phyloP scores from a whole-genome alignment of 768 basidiomycete species.

The Lyophyllum shimeji region DNA sequence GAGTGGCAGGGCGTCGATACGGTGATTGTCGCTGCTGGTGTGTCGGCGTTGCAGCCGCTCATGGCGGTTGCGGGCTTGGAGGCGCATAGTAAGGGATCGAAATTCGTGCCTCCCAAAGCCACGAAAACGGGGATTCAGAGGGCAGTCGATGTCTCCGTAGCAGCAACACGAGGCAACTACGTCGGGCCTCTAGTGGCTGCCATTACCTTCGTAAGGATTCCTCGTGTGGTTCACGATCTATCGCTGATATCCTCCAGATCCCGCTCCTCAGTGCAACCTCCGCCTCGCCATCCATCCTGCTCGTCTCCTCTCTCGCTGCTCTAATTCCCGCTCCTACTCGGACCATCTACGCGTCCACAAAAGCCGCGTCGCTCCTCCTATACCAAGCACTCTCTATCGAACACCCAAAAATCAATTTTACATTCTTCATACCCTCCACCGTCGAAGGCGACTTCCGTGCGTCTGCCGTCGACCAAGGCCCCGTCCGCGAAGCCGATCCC shows the following conservation, averaged over 20 bases:
- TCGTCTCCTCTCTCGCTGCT: constrained; percentile 78
- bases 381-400: constrained; percentile 82
- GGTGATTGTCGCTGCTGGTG: constrained; percentile 77
- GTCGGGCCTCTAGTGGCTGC: constrained; percentile 69
- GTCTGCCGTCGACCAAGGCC: constrained; percentile 66
- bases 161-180: constrained; percentile 65
- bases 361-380: constrained; percentile 74
- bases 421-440: constrained; percentile 63
- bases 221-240: background rate
- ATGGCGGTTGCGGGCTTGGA: constrained; percentile 66
- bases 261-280: constrained; percentile 72
- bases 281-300: constrained; percentile 66
- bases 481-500: constrained; percentile 49
- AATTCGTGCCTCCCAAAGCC: constrained; percentile 35
- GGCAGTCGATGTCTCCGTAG: constrained; percentile 53
- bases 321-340: constrained; percentile 86
- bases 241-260: constrained; percentile 46
- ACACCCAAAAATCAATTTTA: constrained; percentile 67
- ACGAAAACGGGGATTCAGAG: constrained; percentile 56
- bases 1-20: constrained; percentile 87
- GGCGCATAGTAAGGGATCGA: constrained; percentile 26
- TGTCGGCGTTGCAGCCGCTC: constrained; percentile 77
- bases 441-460: constrained; percentile 80
- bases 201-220: constrained; percentile 60
- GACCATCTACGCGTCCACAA: constrained; percentile 80